Conservation (phyloP, 768 basidiomycete species). For the Sarcodon aspratus region DNA sequence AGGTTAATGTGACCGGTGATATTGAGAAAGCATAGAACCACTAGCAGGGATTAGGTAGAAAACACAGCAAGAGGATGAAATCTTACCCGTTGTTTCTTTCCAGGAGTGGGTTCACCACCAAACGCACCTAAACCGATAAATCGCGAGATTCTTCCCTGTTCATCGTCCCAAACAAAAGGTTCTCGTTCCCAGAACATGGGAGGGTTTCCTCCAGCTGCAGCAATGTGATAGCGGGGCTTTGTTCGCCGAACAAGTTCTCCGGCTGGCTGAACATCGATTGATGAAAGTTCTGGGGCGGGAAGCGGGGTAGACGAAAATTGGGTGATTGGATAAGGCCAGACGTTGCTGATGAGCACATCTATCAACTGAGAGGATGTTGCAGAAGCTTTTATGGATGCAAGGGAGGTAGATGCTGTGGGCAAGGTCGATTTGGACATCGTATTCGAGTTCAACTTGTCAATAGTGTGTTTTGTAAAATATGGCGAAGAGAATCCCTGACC, state of each 20-base stretch:
- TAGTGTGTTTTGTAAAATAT: constrained; percentile 57
- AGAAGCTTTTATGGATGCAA: constrained; percentile 56
- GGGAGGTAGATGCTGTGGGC: constrained; percentile 32
- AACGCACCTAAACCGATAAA: constrained; percentile 88
- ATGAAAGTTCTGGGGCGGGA: constrained; percentile 29
- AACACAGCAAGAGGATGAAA: background rate
- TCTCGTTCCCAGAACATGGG: constrained; percentile 93
- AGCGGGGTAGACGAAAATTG: constrained; percentile 43
- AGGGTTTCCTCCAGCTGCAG: constrained; percentile 48
- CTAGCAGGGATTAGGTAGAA: constrained; percentile 26
- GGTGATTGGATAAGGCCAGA: constrained; percentile 61
- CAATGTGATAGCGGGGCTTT: constrained; percentile 85
- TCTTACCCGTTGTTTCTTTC: constrained; percentile 79
- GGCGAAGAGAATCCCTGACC: constrained; percentile 65
- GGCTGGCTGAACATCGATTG: constrained; percentile 39
- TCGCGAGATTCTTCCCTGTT: constrained; percentile 53
- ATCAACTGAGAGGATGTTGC: constrained; percentile 52
- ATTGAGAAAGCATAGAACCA: constrained; percentile 98
- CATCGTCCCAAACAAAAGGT: constrained; percentile 78
- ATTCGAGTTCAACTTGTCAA: constrained; percentile 64
- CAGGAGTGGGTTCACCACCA: constrained; percentile 43
- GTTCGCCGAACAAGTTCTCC: constrained; percentile 53
- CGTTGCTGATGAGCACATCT: constrained; percentile 76
- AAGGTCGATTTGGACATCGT: constrained; percentile 39
- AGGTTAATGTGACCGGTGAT: constrained; percentile 33